Conservation (phyloP, 2,329 filamentous ascomycete species). For the Tolypocladium guangdongense region DNA sequence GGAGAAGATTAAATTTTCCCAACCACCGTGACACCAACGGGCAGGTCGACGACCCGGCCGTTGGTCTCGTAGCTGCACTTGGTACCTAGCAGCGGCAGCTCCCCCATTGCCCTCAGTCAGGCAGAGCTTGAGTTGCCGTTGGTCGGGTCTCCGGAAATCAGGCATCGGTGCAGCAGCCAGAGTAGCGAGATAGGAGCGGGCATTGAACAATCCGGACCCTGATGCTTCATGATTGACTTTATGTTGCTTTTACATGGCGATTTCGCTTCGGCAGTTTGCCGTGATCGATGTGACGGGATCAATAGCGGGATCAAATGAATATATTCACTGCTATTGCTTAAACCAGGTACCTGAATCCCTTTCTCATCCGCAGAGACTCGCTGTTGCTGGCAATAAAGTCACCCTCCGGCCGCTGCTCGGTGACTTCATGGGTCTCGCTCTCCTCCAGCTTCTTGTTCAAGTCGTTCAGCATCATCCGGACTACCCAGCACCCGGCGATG, state of each 20-base stretch:
- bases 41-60: slow-evolving; percentile 34
- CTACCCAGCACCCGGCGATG: slow-evolving; percentile 37
- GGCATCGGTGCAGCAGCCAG: slow-evolving; percentile 15
- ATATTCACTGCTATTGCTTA: slow-evolving; percentile 11
- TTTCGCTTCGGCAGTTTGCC: neutral
- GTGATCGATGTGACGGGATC: neutral
- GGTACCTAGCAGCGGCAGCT: slow-evolving; percentile 12
- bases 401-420: slow-evolving; percentile 26
- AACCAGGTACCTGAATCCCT: slow-evolving; percentile 36
- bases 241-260: neutral
- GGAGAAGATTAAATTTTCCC: neutral
- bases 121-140: slow-evolving; percentile 21
- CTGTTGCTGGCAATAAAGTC: slow-evolving; percentile 30
- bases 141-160: slow-evolving; percentile 34
- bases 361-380: slow-evolving; percentile 31
- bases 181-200: slow-evolving; percentile 5
- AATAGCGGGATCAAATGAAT: neutral
- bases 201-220: slow-evolving; percentile 14
- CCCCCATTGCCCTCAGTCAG: slow-evolving; percentile 23
- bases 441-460: slow-evolving; percentile 37
- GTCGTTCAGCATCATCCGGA: slow-evolving; percentile 33
- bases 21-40: slow-evolving; percentile 21
- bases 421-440: slow-evolving; percentile 28
- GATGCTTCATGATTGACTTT: neutral
- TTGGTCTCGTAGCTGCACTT: slow-evolving; percentile 26